A percentile compares a stretch with the other conserved stretches of the same genome.
Conservation (phyloP, 2,329 filamentous ascomycete genomes). For the Simplicillium aogashimaense region DNA sequence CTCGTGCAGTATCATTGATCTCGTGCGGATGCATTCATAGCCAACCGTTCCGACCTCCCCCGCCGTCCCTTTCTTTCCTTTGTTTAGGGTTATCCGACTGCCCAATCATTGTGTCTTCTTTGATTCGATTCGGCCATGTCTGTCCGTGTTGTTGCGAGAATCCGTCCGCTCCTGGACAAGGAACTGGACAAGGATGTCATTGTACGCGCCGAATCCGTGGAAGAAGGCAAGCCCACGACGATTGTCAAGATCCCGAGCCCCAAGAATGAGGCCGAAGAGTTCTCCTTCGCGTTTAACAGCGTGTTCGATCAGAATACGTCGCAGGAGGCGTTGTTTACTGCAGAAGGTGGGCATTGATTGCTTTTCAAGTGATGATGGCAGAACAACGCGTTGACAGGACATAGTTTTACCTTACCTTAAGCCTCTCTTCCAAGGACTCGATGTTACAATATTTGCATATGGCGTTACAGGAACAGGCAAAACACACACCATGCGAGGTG, state of each 20-base stretch:
- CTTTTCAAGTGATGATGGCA: not conserved
- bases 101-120: no score
- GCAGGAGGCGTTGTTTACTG: conserved; percentile 81
- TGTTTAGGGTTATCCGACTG: no score
- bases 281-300: conserved; percentile 88
- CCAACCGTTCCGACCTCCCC: no score
- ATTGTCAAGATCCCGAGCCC: conserved; percentile 87
- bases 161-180: conserved; percentile 77
- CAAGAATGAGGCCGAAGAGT: conserved; percentile 84
- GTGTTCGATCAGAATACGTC: conserved; percentile 75
- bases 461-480: conserved; percentile 91
- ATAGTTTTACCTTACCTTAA: conserved; percentile 83
- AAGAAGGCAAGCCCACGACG: conserved; percentile 50
- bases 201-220: conserved; percentile 55
- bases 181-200: conserved; percentile 86
- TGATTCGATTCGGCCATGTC: conserved; percentile 32
- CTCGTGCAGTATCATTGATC: no score
- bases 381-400: conserved; percentile 1
- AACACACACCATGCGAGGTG: conserved; percentile 92
- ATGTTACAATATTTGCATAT: conserved; percentile 86
- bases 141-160: conserved; percentile 81
- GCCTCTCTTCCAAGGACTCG: conserved; percentile 80
- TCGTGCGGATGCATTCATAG: no score
- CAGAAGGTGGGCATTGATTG: conserved; percentile 56
- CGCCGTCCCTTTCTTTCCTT: no score